Percentiles rank a stretch among this genome's conserved stretches.
Evolutionary conservation across 345 rosid genomes (phyloP).

Genomic region (rapeseed (Brassica napus)): DNA sequence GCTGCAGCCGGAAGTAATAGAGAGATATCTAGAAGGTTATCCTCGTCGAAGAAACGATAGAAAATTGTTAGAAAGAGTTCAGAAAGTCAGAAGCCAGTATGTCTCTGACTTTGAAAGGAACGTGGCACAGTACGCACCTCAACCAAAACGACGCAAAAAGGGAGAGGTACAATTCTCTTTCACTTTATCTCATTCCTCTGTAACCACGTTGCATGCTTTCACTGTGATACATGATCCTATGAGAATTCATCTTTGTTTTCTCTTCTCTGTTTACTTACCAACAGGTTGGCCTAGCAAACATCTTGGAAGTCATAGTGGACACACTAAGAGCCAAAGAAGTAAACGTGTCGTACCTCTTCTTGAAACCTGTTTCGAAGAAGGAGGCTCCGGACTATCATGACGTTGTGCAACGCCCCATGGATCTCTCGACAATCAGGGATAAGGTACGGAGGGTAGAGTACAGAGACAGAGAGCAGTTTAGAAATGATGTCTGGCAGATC

Average conservation of each 20-base stretch:
- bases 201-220: slow-evolving; percentile 11
- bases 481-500: slow-evolving; percentile 89
- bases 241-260: not conserved
- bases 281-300: slow-evolving; percentile 85
- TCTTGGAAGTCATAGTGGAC: slow-evolving; percentile 75
- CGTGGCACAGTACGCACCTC: slow-evolving; percentile 55
- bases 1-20: slow-evolving; percentile 47
- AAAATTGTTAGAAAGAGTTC: slow-evolving; percentile 65
- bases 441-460: slow-evolving; percentile 86
- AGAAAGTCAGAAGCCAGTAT: slow-evolving; percentile 49
- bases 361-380: slow-evolving; percentile 84
- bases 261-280: not conserved
- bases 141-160: slow-evolving; percentile 84
- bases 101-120: slow-evolving; percentile 35
- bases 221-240: not conserved
- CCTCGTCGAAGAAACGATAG: slow-evolving; percentile 61
- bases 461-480: slow-evolving; percentile 64
- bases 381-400: slow-evolving; percentile 86
- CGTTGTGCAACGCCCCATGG: slow-evolving; percentile 71
- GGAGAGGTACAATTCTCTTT: slow-evolving; percentile 66
- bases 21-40: slow-evolving; percentile 51
- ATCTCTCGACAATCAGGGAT: slow-evolving; percentile 74
- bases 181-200: not conserved
- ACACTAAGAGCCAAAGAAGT: slow-evolving; percentile 54
- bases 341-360: slow-evolving; percentile 73